Base-by-base conservation (phyloP, 2,329 filamentous ascomycete species). In the Stachybotrys chartarum region DNA sequence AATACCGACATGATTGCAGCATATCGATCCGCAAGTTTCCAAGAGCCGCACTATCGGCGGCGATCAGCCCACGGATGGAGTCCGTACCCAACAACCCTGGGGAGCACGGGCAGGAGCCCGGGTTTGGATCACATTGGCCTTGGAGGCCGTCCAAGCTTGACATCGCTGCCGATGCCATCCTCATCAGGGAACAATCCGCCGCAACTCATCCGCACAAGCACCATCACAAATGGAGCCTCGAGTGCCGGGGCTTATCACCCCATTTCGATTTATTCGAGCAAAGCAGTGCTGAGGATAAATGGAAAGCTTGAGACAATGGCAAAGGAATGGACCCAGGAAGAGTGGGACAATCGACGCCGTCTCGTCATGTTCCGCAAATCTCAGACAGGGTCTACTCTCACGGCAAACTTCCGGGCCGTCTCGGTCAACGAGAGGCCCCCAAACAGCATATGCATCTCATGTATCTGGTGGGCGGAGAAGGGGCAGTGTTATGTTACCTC, bases 391-490 rank as follows among this genome's bases (percentile, higher is more conserved):
- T 92, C 88, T 67, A 90, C 88, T 5, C 87, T 97, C 55, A 87
- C 85, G 39, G 84, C 90, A 14, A 87, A 80, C 14, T 97, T 97
- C 75, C 84, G 86, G 52, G 78, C 91, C 0, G 86, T 97, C 50
- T 80, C 88, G 16, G 84, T 85, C 14, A 89, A 91, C 64, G 89
- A 96, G 59, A 84, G 91, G 24, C 83, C 87, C 1, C 84, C 86
- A 3, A 89, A 93, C 74, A 91, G 88, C 72, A 93, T 95, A 58
- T 96, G 91, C 73, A 90, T 99, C 68, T 97, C 92, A 72, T 99
- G 94, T 77, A 99, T 99, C 66, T 92, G 86, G 78, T 99, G 94
- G 94, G 87, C 87, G 56, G 91, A 96, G 72, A 95, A 91, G 73
- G 78, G 85, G 51, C 90, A 96, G 65, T 96, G 88, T 72, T 97